These are phyloP conservation scores for Thalassiosira hispida DNA, from an alignment of 352 stramenopile species.

Conservation along the genomic window DNA sequence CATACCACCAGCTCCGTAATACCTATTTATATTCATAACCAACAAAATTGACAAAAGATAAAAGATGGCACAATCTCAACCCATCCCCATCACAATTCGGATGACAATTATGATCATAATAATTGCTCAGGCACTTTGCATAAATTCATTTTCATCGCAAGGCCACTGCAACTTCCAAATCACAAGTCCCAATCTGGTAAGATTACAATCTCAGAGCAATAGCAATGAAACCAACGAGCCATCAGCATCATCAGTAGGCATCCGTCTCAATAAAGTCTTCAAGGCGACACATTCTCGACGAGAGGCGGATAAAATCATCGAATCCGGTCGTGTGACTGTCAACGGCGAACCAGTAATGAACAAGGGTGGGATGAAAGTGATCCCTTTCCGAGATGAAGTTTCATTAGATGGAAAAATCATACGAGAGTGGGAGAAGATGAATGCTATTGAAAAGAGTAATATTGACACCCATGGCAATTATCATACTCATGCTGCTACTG, in stretches of 20 bases:
- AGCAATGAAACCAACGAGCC: not conserved
- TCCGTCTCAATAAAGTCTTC: slow-evolving; percentile 84
- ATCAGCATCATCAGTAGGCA: slow-evolving; percentile 4
- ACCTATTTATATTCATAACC: too few relatives aligned
- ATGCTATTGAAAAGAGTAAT: slow-evolving; percentile 44
- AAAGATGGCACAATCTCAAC: too few relatives aligned
- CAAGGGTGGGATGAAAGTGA: slow-evolving; percentile 53
- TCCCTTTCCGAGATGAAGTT: slow-evolving; percentile 69
- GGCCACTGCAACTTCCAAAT: too few relatives aligned
- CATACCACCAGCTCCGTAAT: too few relatives aligned
- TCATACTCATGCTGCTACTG: not conserved
- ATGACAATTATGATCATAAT: too few relatives aligned
- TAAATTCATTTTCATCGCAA: too few relatives aligned
- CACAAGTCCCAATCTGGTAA: too few relatives aligned
- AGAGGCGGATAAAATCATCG: slow-evolving; percentile 76
- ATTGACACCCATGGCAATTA: slow-evolving; percentile 6
- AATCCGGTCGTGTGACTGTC: slow-evolving; percentile 63
- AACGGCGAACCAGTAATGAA: slow-evolving; percentile 53
- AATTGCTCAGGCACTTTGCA: too few relatives aligned
- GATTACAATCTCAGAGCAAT: too few relatives aligned
- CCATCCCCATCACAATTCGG: too few relatives aligned
- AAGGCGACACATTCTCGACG: slow-evolving; percentile 76
- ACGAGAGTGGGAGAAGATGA: slow-evolving; percentile 73
- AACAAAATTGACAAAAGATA: too few relatives aligned
- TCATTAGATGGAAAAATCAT: slow-evolving; percentile 72